phyloP scores from a whole-genome alignment of 2,329 filamentous ascomycete genomes.

The Aspergillus sojae region DNA sequence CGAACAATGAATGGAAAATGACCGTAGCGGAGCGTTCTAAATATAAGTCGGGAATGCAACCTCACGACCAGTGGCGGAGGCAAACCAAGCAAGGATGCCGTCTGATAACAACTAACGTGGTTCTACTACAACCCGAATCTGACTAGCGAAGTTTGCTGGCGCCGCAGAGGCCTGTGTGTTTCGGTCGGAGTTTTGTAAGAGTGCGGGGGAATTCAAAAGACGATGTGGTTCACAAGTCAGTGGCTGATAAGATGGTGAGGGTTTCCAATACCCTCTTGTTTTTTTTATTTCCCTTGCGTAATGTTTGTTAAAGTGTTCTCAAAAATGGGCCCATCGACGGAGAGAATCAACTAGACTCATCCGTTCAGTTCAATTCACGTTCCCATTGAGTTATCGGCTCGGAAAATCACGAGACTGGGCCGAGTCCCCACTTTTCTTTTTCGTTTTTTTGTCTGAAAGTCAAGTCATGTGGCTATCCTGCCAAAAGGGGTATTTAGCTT shows the following conservation, averaged over 20 bases:
- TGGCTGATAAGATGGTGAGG: slow-evolving; percentile 5
- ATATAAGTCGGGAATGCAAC: slow-evolving; percentile 20
- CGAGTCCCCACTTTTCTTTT: neutral
- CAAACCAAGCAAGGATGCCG: slow-evolving; percentile 7
- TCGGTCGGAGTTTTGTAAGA: neutral
- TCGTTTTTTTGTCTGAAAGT: neutral
- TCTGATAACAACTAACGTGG: neutral
- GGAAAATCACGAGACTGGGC: slow-evolving; percentile 2
- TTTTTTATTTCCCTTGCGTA: neutral
- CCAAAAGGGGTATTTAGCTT: slow-evolving; percentile 7
- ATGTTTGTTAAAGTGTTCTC: neutral
- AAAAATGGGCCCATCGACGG: neutral
- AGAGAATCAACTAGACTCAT: neutral
- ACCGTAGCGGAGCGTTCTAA: slow-evolving; percentile 13
- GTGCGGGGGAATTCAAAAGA: neutral
- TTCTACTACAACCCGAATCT: neutral
- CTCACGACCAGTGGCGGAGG: slow-evolving; percentile 10
- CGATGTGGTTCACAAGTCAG: neutral
- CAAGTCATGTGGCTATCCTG: neutral
- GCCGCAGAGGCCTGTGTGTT: slow-evolving; percentile 9
- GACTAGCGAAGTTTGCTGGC: slow-evolving; percentile 10
- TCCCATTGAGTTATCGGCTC: neutral
- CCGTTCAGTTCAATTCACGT: neutral
- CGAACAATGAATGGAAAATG: slow-evolving; percentile 8
- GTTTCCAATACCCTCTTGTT: neutral